Evolutionary conservation across 2,329 filamentous ascomycete genomes (phyloP).

Genomic region (Xylaria multiplex): DNA sequence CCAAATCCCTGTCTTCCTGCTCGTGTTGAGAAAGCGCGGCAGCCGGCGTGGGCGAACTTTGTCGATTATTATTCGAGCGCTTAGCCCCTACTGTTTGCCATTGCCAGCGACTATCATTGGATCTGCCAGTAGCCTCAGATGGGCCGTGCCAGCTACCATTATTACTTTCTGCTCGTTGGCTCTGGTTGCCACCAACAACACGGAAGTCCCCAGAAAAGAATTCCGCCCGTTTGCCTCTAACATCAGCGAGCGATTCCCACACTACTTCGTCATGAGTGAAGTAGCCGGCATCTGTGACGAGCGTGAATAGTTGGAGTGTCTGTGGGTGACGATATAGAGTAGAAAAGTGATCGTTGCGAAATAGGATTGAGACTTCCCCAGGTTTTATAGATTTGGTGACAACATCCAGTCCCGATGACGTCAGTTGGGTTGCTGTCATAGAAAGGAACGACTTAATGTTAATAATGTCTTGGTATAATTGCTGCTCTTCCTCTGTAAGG

Average conservation of each 20-base stretch:
- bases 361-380: conserved; percentile 87
- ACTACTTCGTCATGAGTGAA: conserved; percentile 88
- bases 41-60: conserved; percentile 37
- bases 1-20: conserved; percentile 87
- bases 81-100: conserved; percentile 67
- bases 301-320: conserved; percentile 77
- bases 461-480: conserved; percentile 82
- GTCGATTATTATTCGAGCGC: conserved; percentile 44
- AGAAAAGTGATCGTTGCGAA: conserved; percentile 97
- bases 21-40: conserved; percentile 58
- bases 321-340: conserved; percentile 90
- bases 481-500: conserved; percentile 77
- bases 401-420: conserved; percentile 79
- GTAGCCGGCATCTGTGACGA: conserved; percentile 95
- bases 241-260: conserved; percentile 92
- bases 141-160: conserved; percentile 37
- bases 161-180: conserved; percentile 33
- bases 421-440: conserved; percentile 86
- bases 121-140: conserved; percentile 33
- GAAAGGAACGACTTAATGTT: conserved; percentile 86
- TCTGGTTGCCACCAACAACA: conserved; percentile 72
- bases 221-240: conserved; percentile 83
- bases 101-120: conserved; percentile 62
- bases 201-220: conserved; percentile 93
- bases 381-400: conserved; percentile 76